Evolutionary conservation across 1,139 yeast species (phyloP).

Genomic region (Diutina scorzettiae): DNA sequence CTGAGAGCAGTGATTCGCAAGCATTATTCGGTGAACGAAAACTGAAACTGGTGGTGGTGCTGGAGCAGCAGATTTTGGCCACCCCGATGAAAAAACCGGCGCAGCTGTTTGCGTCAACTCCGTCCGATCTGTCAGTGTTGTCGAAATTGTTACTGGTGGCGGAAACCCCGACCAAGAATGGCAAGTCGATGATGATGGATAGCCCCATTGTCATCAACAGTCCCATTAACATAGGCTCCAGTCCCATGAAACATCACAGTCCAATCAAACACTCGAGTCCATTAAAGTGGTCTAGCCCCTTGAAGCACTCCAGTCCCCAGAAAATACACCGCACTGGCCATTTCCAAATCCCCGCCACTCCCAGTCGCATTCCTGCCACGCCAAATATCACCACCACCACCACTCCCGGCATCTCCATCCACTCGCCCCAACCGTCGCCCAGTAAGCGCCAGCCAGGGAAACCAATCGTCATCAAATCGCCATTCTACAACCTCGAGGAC

Average conservation of each 20-base stretch:
- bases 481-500: neutral
- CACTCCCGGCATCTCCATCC: too few relatives aligned
- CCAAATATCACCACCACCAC: too few relatives aligned
- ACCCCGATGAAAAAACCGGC: neutral
- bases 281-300: too few relatives aligned
- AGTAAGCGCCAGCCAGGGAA: neutral
- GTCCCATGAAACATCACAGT: neutral
- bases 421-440: too few relatives aligned
- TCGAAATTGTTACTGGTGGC: neutral
- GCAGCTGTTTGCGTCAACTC: neutral
- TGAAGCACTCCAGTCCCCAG: too few relatives aligned
- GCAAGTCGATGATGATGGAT: neutral
- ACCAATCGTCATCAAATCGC: neutral
- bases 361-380: too few relatives aligned
- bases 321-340: too few relatives aligned
- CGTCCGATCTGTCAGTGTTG: neutral
- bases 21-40: conserved; percentile 3
- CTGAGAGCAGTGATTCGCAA: neutral
- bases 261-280: neutral
- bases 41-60: neutral
- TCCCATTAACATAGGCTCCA: neutral
- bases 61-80: neutral
- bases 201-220: neutral
- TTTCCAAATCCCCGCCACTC: neutral
- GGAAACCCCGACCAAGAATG: neutral